Base-by-base conservation (phyloP, 495 filamentous ascomycete species). In the Tricharina praecox region DNA sequence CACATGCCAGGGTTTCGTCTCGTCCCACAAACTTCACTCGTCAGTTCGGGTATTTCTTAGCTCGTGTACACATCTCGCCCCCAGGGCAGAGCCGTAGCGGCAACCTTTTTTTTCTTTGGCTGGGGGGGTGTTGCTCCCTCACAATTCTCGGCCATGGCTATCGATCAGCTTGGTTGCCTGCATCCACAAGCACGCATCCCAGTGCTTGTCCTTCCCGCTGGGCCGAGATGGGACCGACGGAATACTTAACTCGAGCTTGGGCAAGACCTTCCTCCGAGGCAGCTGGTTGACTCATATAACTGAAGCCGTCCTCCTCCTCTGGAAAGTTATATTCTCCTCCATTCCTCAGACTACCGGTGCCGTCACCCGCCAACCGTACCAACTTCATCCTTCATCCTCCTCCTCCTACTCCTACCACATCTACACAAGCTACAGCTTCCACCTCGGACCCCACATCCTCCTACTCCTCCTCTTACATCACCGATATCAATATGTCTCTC, bases 391-490 rank as follows among this genome's bases (percentile, higher is more conserved):
- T 35, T 4, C 25, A 13, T 48, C 38, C 36, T 35, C 34, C 20
- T 50, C 37, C 20, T 28, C 33, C 37, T 21, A 9, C 25, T 48
- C 16, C 45, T 23, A 19, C 32, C 33, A 18, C 23, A 10, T 10
- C 34, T 13, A 15, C 16, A 15, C 33, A 4, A 37, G 10, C 25
- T 23, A 16, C 30, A 50, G 7, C n/a, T n/a, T n/a, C n/a, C n/a
- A 30, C 15, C 20, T 20, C 8, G 21, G n/a, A n/a, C n/a, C n/a
- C n/a, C 21, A 38, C 30, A 46, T 45, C 71, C 67, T 62, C 73
- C 69, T 55, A 74, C 74, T 71, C 63, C 42, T 70, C 66, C 51
- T 47, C 63, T 47, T 66, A 66, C 41, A 65, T 70, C 54, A 68
- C 1, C 20, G 3, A 13, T 7, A 11, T 8, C 43, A 46, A 24